A percentile compares a stretch with the other conserved stretches of the same genome.
Conservation (phyloP, 1,139 yeast genomes). For the Candida anutae region DNA sequence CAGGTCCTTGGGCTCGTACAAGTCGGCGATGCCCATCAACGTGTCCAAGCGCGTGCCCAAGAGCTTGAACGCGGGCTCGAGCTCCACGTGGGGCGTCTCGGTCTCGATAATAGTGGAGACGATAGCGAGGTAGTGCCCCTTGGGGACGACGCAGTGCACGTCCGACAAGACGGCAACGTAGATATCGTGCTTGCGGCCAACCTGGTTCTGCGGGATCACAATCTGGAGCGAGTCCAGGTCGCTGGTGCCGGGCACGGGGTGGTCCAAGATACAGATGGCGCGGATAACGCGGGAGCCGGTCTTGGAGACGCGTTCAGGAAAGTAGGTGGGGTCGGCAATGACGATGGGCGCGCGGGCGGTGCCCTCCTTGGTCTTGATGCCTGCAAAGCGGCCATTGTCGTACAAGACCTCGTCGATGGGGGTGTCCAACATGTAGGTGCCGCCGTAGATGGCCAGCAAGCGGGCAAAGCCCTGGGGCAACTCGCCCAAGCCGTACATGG, state of each 20-base stretch:
- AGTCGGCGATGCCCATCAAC: conserved; percentile 92
- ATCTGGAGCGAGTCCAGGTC: conserved; percentile 88
- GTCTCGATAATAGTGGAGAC: conserved; percentile 94
- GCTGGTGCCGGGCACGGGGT: conserved; percentile 77
- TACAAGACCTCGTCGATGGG: conserved; percentile 87
- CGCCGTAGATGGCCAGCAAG: conserved; percentile 94
- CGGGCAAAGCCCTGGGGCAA: conserved; percentile 98
- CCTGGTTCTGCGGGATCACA: conserved; percentile 94
- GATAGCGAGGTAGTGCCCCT: conserved; percentile 87
- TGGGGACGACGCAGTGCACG: conserved; percentile 85
- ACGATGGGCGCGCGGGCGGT: conserved; percentile 87
- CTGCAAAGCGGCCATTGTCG: conserved; percentile 66
- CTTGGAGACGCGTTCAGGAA: conserved; percentile 82
- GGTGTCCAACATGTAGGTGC: conserved; percentile 96
- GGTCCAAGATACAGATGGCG: conserved; percentile 90
- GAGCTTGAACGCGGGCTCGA: conserved; percentile 90
- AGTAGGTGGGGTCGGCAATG: conserved; percentile 97
- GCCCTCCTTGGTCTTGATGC: conserved; percentile 89
- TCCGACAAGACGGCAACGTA: conserved; percentile 88
- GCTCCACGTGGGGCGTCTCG: conserved; percentile 83
- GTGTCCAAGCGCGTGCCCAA: conserved; percentile 75
- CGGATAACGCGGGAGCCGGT: conserved; percentile 86
- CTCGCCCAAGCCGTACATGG: conserved; percentile 94
- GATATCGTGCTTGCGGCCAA: conserved; percentile 87
- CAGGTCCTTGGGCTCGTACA: conserved; percentile 80